phyloP scores from a whole-genome alignment of 2,329 filamentous ascomycete genomes.

The Exophiala bonariae region DNA sequence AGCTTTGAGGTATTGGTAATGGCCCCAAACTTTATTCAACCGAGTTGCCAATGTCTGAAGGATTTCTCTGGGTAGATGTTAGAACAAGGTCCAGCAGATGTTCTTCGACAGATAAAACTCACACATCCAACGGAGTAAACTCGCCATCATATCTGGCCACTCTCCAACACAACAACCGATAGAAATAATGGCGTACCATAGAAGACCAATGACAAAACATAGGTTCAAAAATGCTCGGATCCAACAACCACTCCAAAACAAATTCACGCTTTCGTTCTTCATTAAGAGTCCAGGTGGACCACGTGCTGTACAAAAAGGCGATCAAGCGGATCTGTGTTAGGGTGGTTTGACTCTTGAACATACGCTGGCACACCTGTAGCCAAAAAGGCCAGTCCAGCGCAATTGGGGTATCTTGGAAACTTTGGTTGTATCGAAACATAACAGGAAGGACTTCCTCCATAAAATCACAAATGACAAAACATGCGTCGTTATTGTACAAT shows the following conservation, averaged over 20 bases:
- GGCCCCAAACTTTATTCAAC: conserved; percentile 72
- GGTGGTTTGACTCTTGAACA: conserved; percentile 81
- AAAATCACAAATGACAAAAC: conserved; percentile 89
- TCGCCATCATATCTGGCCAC: conserved; percentile 74
- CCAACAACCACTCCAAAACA: conserved; percentile 74
- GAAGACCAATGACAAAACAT: conserved; percentile 95
- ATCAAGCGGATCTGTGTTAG: conserved; percentile 86
- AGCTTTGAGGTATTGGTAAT: conserved; percentile 74
- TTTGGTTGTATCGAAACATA: conserved; percentile 60
- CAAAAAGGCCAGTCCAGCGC: conserved; percentile 77
- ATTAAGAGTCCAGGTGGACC: conserved; percentile 70
- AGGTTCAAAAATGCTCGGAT: conserved; percentile 71
- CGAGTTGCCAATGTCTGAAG: conserved; percentile 67
- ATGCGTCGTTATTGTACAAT: conserved; percentile 77
- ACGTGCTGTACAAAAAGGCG: conserved; percentile 76
- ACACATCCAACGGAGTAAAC: conserved; percentile 66
- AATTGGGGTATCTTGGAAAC: conserved; percentile 48
- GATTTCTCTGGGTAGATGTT: conserved; percentile 56
- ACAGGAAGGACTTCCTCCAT: conserved; percentile 77
- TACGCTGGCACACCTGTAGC: conserved; percentile 75
- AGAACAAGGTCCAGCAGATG: conserved; percentile 4
- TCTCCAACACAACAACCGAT: conserved; percentile 87
- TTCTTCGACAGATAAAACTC: conserved; percentile 40
- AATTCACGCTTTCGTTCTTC: conserved; percentile 67
- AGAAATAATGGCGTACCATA: conserved; percentile 91